A percentile compares a stretch with the other conserved stretches of the same genome.
Conservation (phyloP, 441 rosid genomes). For the Pelargonium hybrid region DNA sequence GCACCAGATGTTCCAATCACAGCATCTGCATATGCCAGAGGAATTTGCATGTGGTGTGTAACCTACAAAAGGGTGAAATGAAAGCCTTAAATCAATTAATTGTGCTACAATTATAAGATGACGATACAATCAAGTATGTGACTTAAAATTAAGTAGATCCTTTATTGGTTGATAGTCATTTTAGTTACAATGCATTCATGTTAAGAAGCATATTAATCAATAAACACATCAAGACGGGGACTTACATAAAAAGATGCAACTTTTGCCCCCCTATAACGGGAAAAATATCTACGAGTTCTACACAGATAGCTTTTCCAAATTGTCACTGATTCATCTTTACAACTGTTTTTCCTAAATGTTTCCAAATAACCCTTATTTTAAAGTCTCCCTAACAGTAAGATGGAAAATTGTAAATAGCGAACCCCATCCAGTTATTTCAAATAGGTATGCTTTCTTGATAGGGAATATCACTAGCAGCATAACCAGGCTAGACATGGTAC, state of each 20-base stretch:
- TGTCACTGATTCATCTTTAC: neutral
- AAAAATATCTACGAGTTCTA: neutral
- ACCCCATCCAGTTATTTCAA: neutral
- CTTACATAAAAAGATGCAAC: too few species aligned
- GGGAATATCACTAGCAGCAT: neutral
- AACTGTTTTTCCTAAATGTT: too few species aligned
- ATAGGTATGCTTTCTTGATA: neutral
- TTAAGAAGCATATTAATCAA: too few species aligned
- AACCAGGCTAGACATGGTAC: neutral
- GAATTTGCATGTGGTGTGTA: conserved; percentile 27
- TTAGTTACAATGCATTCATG: too few species aligned
- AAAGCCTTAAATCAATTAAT: neutral
- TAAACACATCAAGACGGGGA: too few species aligned
- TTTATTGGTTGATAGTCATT: too few species aligned
- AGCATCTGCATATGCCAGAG: conserved; percentile 29
- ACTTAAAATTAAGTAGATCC: too few species aligned
- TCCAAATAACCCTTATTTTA: too few species aligned
- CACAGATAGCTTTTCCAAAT: neutral
- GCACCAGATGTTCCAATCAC: conserved; percentile 28
- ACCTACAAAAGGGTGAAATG: conserved; percentile 11
- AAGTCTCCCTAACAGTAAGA: neutral
- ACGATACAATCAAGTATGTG: too few species aligned
- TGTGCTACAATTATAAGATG: neutral
- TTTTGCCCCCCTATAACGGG: too few species aligned
- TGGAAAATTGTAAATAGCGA: neutral